Conservation (phyloP, 768 basidiomycete genomes). For the Mycena kentingensis region DNA sequence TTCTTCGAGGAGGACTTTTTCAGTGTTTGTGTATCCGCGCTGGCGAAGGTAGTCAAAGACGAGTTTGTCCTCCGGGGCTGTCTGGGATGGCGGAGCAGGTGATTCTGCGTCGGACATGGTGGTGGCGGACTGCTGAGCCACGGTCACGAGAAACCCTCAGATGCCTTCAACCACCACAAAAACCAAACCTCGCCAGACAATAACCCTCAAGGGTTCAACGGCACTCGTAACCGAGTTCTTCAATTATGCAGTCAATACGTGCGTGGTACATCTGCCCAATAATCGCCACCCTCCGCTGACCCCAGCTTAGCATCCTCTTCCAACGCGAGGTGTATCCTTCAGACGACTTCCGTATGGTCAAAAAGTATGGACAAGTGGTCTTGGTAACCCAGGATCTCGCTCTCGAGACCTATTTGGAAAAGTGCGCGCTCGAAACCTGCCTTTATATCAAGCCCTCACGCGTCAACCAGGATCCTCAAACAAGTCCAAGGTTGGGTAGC, state of each 20-base stretch:
- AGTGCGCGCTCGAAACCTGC: constrained; percentile 41
- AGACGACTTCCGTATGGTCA: constrained; percentile 99
- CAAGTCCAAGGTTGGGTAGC: constrained; percentile 79
- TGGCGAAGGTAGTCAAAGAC: constrained; percentile 53
- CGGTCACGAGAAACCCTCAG: constrained; percentile 15
- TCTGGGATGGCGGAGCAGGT: constrained; percentile 35
- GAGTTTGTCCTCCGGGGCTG: constrained; percentile 44
- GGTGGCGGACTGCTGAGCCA: no score
- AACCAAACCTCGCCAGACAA: constrained; percentile 69
- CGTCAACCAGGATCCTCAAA: constrained; percentile 67
- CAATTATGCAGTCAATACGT: constrained; percentile 99
- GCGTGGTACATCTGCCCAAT: constrained; percentile 32
- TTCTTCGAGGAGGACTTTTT: constrained; percentile 50
- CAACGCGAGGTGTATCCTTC: constrained; percentile 96
- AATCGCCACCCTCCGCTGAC: neutral
- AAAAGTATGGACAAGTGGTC: constrained; percentile 97
- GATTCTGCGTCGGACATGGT: constrained; percentile 37
- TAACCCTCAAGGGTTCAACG: constrained; percentile 95
- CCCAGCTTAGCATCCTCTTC: constrained; percentile 78
- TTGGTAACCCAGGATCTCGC: constrained; percentile 92
- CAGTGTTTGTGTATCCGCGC: constrained; percentile 49
- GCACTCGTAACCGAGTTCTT: constrained; percentile 97
- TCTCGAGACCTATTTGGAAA: constrained; percentile 90
- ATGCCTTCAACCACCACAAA: constrained; percentile 52
- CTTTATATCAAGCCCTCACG: constrained; percentile 6